Evolutionary conservation across 192 early-diverging fungal genomes (phyloP).

Genomic region (Rhizophlyctis rosea): DNA sequence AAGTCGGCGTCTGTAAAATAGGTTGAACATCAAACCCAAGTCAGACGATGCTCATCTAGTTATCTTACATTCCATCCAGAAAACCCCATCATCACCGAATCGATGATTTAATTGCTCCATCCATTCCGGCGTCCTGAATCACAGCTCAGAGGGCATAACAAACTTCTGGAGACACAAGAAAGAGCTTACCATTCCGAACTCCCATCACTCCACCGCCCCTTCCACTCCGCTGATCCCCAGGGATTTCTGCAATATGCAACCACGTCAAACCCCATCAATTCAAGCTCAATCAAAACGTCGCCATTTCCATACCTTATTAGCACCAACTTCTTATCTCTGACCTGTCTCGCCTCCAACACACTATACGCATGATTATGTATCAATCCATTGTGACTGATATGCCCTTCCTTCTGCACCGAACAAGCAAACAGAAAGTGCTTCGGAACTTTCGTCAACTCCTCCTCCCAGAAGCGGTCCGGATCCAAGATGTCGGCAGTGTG

Average conservation of each 20-base stretch:
- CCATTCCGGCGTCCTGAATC: constrained; percentile 30
- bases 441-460: constrained; percentile 47
- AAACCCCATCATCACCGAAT: constrained; percentile 32
- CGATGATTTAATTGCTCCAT: constrained; percentile 26
- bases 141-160: no score
- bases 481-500: constrained; percentile 45
- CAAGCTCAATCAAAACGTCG: neutral
- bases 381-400: constrained; percentile 23
- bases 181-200: constrained; percentile 13
- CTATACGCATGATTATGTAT: constrained; percentile 47
- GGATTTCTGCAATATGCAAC: constrained; percentile 40
- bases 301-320: constrained; percentile 20
- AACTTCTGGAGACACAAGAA: neutral
- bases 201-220: constrained; percentile 39
- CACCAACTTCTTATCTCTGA: constrained; percentile 40
- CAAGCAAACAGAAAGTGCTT: constrained; percentile 22
- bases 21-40: constrained; percentile 9
- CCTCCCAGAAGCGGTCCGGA: constrained; percentile 51
- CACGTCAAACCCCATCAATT: no score
- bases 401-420: neutral
- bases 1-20: constrained; percentile 31
- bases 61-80: constrained; percentile 37
- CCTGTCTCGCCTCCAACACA: constrained; percentile 41
- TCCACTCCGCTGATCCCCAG: constrained; percentile 50
- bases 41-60: no score